Evolutionary conservation across 306 rosid genomes (phyloP), one percentile per base, ranked within the genome.

Genomic region (Vicia sativa): DNA sequence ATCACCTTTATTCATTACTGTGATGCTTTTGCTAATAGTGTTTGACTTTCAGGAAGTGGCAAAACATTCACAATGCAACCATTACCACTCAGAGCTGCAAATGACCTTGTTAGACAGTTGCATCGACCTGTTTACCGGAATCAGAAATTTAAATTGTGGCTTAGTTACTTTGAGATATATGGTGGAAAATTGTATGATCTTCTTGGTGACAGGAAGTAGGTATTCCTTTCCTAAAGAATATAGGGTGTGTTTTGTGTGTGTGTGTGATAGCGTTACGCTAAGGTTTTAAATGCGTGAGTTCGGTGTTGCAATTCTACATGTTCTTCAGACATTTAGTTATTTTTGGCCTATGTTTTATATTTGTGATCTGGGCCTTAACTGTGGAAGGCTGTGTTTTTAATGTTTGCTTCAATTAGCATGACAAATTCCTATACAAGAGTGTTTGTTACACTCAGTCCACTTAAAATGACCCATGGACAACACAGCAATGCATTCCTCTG

Each of bases 31-130:
- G 38, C 70, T 79, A 57, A 66, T 48, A 63, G 46, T 72, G 61
- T 71, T 52, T 73, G 60, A 41, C 72, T 71, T 80, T 42, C 83
- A 93, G 98, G 98, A 53, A 93, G 98, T 82, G 98, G 98, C 53
- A 92, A 92, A 81, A 92, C 98, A 9, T 92, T 81, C 68, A 92
- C 98, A 9, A 92, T 92, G 98, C 96, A 92, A 71, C 98, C 98
- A 2, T 83, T 92, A 72, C 98, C 98, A 38, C 83, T 92, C 79
- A 86, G 98, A 75, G 98, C 98, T 80, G 88, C 84, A 25, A 88
- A 82, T 71, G 95, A 93, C 84, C 90, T 93, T 50, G 88, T 90
- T 68, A 90, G 93, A 79, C 80, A 78, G 77, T 86, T 93, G 80
- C 95, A 80, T 67, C 91, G 72, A 78, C 97, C 98, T 63, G 76